These are phyloP conservation scores for Colletotrichum trifolii DNA, from an alignment of 2,329 filamentous ascomycete species.

Conservation along the genomic window DNA sequence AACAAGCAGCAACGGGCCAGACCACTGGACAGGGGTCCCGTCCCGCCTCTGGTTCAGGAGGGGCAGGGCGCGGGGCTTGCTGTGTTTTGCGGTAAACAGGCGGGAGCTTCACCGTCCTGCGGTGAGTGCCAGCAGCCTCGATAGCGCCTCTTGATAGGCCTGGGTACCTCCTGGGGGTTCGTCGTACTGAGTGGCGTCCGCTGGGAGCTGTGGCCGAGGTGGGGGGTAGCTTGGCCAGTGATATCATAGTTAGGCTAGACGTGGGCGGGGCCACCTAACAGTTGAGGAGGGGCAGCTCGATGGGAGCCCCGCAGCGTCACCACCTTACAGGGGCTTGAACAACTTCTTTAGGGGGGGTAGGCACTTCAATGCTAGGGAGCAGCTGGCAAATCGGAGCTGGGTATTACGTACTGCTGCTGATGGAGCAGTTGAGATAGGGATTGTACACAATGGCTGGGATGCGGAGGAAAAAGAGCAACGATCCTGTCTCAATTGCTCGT, in stretches of 20 bases:
- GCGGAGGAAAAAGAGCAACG: no score
- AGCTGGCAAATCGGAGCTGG: neutral
- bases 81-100: conserved; percentile 1
- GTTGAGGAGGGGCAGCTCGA: conserved; percentile 29
- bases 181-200: neutral
- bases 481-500: no score
- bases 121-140: conserved; percentile 19
- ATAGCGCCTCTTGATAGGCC: conserved; percentile 27
- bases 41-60: no score
- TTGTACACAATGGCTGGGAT: no score
- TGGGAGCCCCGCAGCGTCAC: conserved; percentile 23
- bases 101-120: conserved; percentile 16
- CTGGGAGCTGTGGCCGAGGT: conserved; percentile 27
- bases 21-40: neutral
- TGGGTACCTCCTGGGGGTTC: neutral
- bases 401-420: no score
- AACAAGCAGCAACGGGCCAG: conserved; percentile 16
- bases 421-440: no score
- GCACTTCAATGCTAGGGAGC: no score
- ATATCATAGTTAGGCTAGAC: conserved; percentile 32
- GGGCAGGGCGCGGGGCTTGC: neutral
- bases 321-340: no score
- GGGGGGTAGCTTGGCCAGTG: conserved; percentile 32
- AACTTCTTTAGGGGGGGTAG: no score
- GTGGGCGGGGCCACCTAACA: conserved; percentile 22